Conservation (phyloP, 495 filamentous ascomycete genomes). For the Amniculicola lignicola region DNA sequence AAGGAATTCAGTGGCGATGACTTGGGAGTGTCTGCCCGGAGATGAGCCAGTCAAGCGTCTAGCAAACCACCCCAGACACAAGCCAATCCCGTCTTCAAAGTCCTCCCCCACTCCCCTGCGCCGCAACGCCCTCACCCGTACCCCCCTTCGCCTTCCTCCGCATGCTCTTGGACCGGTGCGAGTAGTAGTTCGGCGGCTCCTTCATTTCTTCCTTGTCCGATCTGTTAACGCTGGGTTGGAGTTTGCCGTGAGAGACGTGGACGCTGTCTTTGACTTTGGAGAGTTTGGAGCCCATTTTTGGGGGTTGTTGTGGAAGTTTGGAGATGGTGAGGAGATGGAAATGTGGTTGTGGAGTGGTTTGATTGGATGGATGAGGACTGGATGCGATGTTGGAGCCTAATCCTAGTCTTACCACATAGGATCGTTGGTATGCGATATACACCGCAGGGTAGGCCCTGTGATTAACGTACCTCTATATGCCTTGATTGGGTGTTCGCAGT, state of each 20-base stretch:
- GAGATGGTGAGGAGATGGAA: background rate
- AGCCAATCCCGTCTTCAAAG: too few relatives aligned
- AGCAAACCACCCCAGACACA: background rate
- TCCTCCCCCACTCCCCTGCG: background rate
- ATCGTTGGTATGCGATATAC: too few relatives aligned
- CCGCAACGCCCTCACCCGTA: background rate
- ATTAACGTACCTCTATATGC: too few relatives aligned
- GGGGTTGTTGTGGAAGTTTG: background rate
- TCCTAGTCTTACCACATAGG: too few relatives aligned
- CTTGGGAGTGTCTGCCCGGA: constrained; percentile 10
- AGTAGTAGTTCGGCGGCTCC: constrained; percentile 25
- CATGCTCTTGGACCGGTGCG: constrained; percentile 16
- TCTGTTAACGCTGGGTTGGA: constrained; percentile 5
- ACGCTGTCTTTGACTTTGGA: background rate
- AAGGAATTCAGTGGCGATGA: constrained; percentile 8
- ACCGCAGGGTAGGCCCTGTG: too few relatives aligned
- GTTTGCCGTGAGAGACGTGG: background rate
- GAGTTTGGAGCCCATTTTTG: constrained; percentile 16
- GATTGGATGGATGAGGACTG: too few relatives aligned
- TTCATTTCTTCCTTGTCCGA: constrained; percentile 21
- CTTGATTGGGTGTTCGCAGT: too few relatives aligned
- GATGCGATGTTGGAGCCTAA: too few relatives aligned
- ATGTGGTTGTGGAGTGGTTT: too few relatives aligned
- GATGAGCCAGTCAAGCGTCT: constrained; percentile 2
- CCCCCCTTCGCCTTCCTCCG: constrained; percentile 23